Conservation (phyloP, 257 asterid genomes). For the Nicotiana otophora region DNA sequence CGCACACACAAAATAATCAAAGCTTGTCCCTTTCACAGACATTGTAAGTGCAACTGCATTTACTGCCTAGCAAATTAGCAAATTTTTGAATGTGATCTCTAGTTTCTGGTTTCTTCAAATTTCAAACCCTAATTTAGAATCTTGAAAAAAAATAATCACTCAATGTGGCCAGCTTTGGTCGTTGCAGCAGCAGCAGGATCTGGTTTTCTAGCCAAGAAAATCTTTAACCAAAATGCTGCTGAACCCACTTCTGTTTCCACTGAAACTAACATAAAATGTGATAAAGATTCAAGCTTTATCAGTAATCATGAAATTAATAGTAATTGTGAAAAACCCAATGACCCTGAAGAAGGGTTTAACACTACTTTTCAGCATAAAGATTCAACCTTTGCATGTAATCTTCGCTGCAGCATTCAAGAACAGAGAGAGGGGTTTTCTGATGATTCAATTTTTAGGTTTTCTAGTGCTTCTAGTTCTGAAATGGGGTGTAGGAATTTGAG, state of each 20-base stretch:
- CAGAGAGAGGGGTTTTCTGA: constrained; percentile 17
- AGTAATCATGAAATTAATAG: constrained; percentile 1
- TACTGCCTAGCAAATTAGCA: neutral
- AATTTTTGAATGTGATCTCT: neutral
- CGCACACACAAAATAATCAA: constrained; percentile 1
- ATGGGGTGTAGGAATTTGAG: constrained; percentile 18
- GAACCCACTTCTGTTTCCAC: constrained; percentile 27
- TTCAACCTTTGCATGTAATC: constrained; percentile 17
- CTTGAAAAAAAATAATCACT: neutral
- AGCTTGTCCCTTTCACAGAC: constrained; percentile 15
- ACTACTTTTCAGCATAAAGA: constrained; percentile 18
- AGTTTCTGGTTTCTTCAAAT: neutral
- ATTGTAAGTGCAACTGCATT: neutral
- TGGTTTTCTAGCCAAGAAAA: constrained; percentile 65
- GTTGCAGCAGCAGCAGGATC: constrained; percentile 82
- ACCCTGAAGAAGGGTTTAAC: neutral
- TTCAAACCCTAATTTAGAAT: constrained; percentile 6
- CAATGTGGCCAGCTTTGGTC: constrained; percentile 67
- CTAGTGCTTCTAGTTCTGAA: constrained; percentile 30
- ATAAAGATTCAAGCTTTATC: neutral
- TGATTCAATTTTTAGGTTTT: constrained; percentile 53
- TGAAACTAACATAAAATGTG: constrained; percentile 13
- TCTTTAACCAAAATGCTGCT: constrained; percentile 27
- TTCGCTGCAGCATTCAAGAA: constrained; percentile 8
- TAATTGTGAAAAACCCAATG: constrained; percentile 6